A percentile compares a stretch with the other conserved stretches of the same genome.
These are phyloP conservation scores for Fusarium graminum DNA, from an alignment of 2,329 filamentous ascomycete genomes.

Conservation along the genomic window DNA sequence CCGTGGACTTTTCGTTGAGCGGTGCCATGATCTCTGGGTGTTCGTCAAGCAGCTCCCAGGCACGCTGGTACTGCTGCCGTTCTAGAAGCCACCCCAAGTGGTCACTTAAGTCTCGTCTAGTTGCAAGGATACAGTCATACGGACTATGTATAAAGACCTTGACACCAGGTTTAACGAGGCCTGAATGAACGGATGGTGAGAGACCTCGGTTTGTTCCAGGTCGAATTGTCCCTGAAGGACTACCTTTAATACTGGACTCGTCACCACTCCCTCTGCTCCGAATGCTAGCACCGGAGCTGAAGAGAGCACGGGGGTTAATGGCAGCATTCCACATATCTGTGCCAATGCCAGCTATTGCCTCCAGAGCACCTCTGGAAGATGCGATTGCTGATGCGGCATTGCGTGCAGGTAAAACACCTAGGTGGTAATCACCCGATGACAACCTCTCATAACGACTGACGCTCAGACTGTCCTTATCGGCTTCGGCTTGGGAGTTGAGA, in stretches of 20 bases:
- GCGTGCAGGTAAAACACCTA: conserved; percentile 83
- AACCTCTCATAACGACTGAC: conserved; percentile 89
- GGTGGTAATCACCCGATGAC: conserved; percentile 90
- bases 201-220: conserved; percentile 46
- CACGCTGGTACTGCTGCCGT: conserved; percentile 82
- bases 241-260: conserved; percentile 64
- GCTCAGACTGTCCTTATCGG: conserved; percentile 87
- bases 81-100: conserved; percentile 89
- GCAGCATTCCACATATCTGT: conserved; percentile 91
- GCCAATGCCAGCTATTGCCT: conserved; percentile 78
- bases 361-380: conserved; percentile 79
- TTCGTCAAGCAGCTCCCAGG: conserved; percentile 90
- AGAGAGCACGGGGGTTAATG: conserved; percentile 86
- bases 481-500: conserved; percentile 84
- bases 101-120: conserved; percentile 87
- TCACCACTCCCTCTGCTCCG: conserved; percentile 72
- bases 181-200: conserved; percentile 62
- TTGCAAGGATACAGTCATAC: conserved; percentile 94
- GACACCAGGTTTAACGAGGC: conserved; percentile 67
- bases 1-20: conserved; percentile 56
- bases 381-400: conserved; percentile 73
- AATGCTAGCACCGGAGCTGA: conserved; percentile 87
- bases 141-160: conserved; percentile 96
- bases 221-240: conserved; percentile 51
- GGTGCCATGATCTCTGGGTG: conserved; percentile 79